Evolutionary conservation across 2,329 filamentous ascomycete species (phyloP).

Genomic region (Ophiostoma novo-ulmi): DNA sequence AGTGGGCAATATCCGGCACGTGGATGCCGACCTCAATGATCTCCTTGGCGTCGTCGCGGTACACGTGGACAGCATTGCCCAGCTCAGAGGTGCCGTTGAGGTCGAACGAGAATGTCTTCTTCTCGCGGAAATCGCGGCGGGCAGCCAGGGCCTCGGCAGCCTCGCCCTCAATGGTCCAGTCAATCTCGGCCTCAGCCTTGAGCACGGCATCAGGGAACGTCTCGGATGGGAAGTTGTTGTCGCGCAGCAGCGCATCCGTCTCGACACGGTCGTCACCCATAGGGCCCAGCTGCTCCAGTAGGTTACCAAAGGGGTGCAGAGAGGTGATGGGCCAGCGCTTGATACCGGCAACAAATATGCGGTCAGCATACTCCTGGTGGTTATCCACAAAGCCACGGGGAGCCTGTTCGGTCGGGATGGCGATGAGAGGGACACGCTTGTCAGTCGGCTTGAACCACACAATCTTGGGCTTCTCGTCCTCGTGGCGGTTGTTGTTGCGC

Average conservation of each 20-base stretch:
- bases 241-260: constrained; percentile 90
- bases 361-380: constrained; percentile 94
- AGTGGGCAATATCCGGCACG: constrained; percentile 91
- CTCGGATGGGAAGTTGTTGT: constrained; percentile 98
- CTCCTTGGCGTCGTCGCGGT: constrained; percentile 68
- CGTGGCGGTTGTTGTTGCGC: constrained; percentile 71
- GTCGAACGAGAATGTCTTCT: constrained; percentile 88
- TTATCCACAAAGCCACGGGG: constrained; percentile 97
- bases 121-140: constrained; percentile 84
- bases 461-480: constrained; percentile 97
- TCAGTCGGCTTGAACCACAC: constrained; percentile 99
- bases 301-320: constrained; percentile 95
- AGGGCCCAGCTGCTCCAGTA: constrained; percentile 92
- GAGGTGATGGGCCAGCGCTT: constrained; percentile 99
- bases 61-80: constrained; percentile 89
- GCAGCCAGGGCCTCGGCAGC: constrained; percentile 53
- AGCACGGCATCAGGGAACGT: constrained; percentile 96
- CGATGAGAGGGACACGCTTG: constrained; percentile 95
- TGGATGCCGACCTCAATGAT: constrained; percentile 86
- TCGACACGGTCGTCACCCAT: constrained; percentile 98
- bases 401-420: constrained; percentile 96
- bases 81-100: constrained; percentile 82
- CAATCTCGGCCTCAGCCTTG: constrained; percentile 91
- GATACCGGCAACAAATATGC: constrained; percentile 98
- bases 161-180: constrained; percentile 70